A percentile compares a stretch with the other conserved stretches of the same genome.
phyloP scores from a whole-genome alignment of 331 rosid species.

The Dryas integrifolia region DNA sequence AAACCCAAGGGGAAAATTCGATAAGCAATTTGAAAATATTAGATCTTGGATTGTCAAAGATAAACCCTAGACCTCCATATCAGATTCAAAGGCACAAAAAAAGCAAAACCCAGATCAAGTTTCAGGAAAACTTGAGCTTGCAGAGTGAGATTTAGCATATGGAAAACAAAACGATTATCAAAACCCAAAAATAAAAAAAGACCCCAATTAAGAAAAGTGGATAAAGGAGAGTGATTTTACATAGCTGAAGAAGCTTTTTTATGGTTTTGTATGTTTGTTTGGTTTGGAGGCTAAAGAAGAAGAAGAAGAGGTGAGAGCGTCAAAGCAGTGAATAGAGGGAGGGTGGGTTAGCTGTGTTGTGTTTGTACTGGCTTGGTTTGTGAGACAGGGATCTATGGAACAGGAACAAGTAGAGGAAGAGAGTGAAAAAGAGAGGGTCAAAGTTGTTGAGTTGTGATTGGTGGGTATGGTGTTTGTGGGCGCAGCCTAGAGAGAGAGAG shows the following conservation, averaged over 20 bases:
- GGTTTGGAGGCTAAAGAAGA: neutral
- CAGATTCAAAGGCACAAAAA: constrained; percentile 44
- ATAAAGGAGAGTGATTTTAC: neutral
- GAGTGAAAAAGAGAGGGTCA: constrained; percentile 38
- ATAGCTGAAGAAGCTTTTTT: constrained; percentile 6
- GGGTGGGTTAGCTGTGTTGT: constrained; percentile 24
- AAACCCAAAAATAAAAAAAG: constrained; percentile 3
- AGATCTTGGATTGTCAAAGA: constrained; percentile 35
- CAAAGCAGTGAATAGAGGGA: constrained; percentile 28
- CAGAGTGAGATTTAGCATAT: neutral
- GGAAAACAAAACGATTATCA: constrained; percentile 3
- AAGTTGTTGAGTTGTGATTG: constrained; percentile 68
- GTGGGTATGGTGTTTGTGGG: constrained; percentile 53
- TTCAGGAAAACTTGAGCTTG: neutral
- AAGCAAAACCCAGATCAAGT: constrained; percentile 34
- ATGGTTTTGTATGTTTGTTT: neutral
- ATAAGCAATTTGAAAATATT: constrained; percentile 19
- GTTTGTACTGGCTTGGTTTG: constrained; percentile 22
- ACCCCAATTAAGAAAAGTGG: neutral
- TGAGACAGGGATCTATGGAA: constrained; percentile 44
- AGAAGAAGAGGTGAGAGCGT: constrained; percentile 13
- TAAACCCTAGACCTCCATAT: constrained; percentile 37
- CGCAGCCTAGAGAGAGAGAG: constrained; percentile 29
- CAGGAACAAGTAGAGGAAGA: constrained; percentile 30
- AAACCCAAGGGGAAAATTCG: constrained; percentile 39